A percentile compares a stretch with the other conserved stretches of the same genome.
Conservation (phyloP, 1,139 yeast species). For the Scheffersomyces cryptocercus region DNA sequence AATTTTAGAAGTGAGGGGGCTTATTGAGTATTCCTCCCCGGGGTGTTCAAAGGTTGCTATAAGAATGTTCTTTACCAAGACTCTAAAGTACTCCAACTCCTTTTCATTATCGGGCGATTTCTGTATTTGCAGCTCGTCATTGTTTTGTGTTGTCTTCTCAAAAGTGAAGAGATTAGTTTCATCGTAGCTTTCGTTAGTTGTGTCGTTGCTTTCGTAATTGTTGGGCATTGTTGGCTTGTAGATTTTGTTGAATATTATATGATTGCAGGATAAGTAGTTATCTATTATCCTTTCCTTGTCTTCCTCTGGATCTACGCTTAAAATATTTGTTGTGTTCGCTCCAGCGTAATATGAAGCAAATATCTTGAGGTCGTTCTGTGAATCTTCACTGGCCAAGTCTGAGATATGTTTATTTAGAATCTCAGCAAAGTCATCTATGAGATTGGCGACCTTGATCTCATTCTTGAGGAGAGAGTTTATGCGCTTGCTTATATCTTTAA, state of each 20-base stretch:
- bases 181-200: not conserved
- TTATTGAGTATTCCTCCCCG: conserved; percentile 6
- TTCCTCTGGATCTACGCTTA: conserved; percentile 3
- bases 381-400: conserved; percentile 17
- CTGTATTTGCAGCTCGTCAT: not conserved
- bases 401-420: conserved; percentile 31
- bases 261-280: conserved; percentile 11
- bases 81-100: conserved; percentile 19
- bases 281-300: not conserved
- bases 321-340: conserved; percentile 1
- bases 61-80: conserved; percentile 25
- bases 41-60: conserved; percentile 16
- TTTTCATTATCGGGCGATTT: not conserved
- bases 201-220: not conserved
- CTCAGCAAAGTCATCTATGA: conserved; percentile 25
- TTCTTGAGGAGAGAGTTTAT: conserved; percentile 15
- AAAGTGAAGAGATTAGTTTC: not conserved
- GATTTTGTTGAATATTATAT: conserved; percentile 12
- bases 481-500: conserved; percentile 25
- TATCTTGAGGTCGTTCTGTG: conserved; percentile 5
- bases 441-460: conserved; percentile 11
- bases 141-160: not conserved
- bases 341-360: conserved; percentile 2
- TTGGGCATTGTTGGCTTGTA: not conserved
- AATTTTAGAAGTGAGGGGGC: conserved; percentile 30